These are phyloP conservation scores for Metroxylon sagu DNA, from an alignment of 176 grass and related monocot genomes.

Conservation along the genomic window DNA sequence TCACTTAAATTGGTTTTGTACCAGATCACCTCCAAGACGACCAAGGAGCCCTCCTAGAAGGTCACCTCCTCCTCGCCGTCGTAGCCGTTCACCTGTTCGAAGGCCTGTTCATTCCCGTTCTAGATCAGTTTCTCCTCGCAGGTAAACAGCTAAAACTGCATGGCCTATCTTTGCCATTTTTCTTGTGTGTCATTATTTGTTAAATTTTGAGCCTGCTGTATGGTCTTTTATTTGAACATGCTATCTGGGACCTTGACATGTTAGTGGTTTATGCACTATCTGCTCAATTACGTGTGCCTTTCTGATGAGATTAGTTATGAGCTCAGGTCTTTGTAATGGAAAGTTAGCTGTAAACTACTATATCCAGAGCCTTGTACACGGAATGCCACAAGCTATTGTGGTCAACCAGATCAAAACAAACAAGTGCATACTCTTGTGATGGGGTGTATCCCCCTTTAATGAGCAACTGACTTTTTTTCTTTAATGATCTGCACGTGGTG, in stretches of 20 bases:
- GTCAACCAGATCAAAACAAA: no score
- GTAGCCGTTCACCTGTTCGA: conserved; percentile 70
- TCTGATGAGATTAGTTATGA: background rate
- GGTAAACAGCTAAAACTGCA: conserved; percentile 31
- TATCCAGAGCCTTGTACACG: no score
- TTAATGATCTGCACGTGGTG: no score
- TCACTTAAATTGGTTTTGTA: background rate
- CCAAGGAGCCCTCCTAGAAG: conserved; percentile 88
- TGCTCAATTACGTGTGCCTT: background rate
- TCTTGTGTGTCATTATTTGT: background rate
- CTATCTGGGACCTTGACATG: no score
- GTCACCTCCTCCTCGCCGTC: conserved; percentile 62
- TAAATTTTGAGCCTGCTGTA: background rate
- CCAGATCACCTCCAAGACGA: conserved; percentile 82
- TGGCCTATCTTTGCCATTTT: background rate
- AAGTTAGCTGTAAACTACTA: no score
- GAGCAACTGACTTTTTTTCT: no score
- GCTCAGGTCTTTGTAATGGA: no score
- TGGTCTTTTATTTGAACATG: no score
- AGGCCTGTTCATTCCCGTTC: conserved; percentile 64
- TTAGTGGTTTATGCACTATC: background rate
- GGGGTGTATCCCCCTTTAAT: no score
- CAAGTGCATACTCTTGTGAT: no score
- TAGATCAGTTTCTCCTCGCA: conserved; percentile 85
- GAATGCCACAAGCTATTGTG: no score